Evolutionary conservation across 2,329 filamentous ascomycete species (phyloP).

Genomic region (Neophaeococcomyces aloes): DNA sequence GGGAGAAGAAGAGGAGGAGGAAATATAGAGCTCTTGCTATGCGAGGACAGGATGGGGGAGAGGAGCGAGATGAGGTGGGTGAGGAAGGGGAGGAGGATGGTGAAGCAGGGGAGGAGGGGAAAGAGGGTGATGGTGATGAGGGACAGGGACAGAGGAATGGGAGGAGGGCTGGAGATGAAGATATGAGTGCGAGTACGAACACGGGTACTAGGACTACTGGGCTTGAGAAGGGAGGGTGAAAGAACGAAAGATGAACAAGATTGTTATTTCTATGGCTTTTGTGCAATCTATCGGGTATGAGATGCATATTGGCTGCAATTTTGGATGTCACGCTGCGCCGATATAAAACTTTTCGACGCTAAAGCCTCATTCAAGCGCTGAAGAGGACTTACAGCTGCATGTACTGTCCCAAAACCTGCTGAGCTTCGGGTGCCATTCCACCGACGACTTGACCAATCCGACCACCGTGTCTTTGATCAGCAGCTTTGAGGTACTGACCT

Average conservation of each 20-base stretch:
- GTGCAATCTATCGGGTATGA: no score
- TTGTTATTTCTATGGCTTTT: no score
- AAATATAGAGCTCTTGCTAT: constrained; percentile 34
- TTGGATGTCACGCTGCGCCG: background rate
- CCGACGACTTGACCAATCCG: constrained; percentile 62
- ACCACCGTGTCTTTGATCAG: constrained; percentile 63
- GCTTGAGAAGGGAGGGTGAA: no score
- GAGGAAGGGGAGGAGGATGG: background rate
- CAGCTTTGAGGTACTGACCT: constrained; percentile 63
- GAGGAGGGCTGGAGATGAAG: no score
- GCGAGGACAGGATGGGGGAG: constrained; percentile 14
- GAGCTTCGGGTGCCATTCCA: constrained; percentile 54
- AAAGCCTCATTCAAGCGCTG: background rate
- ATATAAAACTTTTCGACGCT: background rate
- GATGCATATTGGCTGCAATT: background rate
- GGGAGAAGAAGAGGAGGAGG: constrained; percentile 39
- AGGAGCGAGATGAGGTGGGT: constrained; percentile 4
- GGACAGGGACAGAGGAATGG: background rate
- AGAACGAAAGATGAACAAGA: no score
- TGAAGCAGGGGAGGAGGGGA: background rate
- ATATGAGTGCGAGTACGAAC: no score
- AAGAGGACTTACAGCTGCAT: constrained; percentile 25
- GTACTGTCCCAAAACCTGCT: constrained; percentile 38
- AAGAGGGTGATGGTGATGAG: background rate
- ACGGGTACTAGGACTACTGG: no score